Evolutionary conservation across 1,284 basidiomycete genomes (phyloP).

Genomic region (Mycosarcoma mackinlayi): DNA sequence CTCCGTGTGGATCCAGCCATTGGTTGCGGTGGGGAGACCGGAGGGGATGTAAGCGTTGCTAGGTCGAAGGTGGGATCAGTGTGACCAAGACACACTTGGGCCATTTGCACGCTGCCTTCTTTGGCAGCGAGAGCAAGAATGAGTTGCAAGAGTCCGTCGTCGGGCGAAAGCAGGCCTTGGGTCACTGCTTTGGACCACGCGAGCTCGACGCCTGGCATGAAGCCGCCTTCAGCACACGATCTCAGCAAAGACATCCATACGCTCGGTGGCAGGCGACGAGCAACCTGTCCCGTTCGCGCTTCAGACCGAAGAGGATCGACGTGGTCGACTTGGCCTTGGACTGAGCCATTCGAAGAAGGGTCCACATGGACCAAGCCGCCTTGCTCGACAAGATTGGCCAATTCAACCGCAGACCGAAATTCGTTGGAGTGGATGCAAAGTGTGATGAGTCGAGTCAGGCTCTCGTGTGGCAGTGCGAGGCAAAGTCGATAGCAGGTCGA

Average conservation of each 20-base stretch:
- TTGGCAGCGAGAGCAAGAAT: conserved; percentile 48
- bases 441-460: conserved; percentile 16
- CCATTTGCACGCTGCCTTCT: conserved; percentile 42
- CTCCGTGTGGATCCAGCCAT: not conserved
- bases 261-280: conserved; percentile 31
- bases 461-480: conserved; percentile 29
- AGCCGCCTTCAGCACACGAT: conserved; percentile 46
- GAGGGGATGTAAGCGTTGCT: not conserved
- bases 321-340: not conserved
- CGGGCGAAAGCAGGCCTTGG: conserved; percentile 30
- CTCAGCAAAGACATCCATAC: conserved; percentile 58
- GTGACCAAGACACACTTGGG: conserved; percentile 19
- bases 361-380: conserved; percentile 23
- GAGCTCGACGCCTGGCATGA: conserved; percentile 48
- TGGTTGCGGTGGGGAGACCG: not conserved
- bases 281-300: conserved; percentile 14
- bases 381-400: conserved; percentile 38
- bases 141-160: conserved; percentile 49
- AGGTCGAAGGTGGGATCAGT: conserved; percentile 18
- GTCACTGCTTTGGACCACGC: conserved; percentile 51
- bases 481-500: conserved; percentile 26
- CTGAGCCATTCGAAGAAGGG: not conserved
- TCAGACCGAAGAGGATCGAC: conserved; percentile 6
- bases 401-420: conserved; percentile 47
- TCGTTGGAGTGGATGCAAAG: conserved; percentile 41